Conservation (phyloP, 2,329 filamentous ascomycete species). For the Aspergillus neoniger region DNA sequence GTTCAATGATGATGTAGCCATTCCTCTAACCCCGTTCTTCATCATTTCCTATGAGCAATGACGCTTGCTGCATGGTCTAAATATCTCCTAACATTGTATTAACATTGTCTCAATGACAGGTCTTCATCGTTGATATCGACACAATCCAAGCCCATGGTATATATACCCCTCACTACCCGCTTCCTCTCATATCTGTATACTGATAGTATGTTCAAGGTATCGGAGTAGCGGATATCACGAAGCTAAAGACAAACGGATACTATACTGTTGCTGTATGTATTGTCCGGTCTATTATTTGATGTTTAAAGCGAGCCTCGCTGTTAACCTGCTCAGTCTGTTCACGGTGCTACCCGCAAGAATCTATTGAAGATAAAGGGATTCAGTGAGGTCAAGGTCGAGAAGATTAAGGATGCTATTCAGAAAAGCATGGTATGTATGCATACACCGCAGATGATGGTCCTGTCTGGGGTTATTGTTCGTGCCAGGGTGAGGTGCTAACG, state of each 20-base stretch:
- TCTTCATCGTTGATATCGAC: slow-evolving; percentile 67
- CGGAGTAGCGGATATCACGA: slow-evolving; percentile 65
- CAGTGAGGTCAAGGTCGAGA: slow-evolving; percentile 70
- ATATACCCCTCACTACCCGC: neutral
- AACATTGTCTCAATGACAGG: slow-evolving; percentile 37
- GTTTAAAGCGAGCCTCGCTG: neutral
- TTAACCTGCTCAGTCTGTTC: slow-evolving; percentile 53
- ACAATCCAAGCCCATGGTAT: slow-evolving; percentile 65
- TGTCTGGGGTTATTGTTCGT: neutral
- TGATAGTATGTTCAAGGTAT: slow-evolving; percentile 50
- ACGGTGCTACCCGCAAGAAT: slow-evolving; percentile 60
- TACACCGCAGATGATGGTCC: neutral
- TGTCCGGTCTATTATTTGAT: slow-evolving; percentile 18
- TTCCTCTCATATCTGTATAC: neutral
- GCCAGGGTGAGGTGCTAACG: neutral
- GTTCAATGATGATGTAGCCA: slow-evolving; percentile 51
- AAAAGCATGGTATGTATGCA: slow-evolving; percentile 56
- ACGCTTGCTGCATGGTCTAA: neutral
- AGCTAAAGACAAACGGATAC: slow-evolving; percentile 64
- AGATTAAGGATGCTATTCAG: slow-evolving; percentile 67
- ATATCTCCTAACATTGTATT: neutral
- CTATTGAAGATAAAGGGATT: slow-evolving; percentile 70
- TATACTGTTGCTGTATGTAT: slow-evolving; percentile 61
- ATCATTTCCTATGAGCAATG: neutral
- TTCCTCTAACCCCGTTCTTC: neutral